These are phyloP conservation scores for Diaporthe eres DNA, from an alignment of 2,329 filamentous ascomycete genomes.

Conservation along the genomic window DNA sequence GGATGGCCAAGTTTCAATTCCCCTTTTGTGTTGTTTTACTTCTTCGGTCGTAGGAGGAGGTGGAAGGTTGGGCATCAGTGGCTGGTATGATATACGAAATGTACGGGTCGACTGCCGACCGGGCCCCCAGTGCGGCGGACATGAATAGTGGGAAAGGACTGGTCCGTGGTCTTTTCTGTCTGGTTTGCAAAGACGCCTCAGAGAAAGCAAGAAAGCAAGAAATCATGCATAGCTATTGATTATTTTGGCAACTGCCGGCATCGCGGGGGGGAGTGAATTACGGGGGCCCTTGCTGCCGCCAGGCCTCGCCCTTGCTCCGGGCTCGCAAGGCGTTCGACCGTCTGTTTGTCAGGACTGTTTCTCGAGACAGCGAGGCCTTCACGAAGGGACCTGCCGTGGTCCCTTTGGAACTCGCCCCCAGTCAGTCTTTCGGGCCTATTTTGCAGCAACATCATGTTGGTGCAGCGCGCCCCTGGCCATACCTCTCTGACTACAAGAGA, in stretches of 20 bases:
- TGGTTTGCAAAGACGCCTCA: conserved; percentile 21
- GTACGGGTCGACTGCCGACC: conserved; percentile 25
- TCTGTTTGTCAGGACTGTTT: not conserved
- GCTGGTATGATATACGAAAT: conserved; percentile 40
- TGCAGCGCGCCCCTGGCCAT: not conserved
- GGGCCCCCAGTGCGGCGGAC: conserved; percentile 10
- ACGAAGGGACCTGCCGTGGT: not conserved
- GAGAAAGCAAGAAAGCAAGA: conserved; percentile 33
- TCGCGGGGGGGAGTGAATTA: not conserved
- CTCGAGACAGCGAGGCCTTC: not conserved
- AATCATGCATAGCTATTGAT: conserved; percentile 41
- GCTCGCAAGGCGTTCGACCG: not conserved
- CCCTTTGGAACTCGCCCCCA: not conserved
- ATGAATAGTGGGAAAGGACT: conserved; percentile 15
- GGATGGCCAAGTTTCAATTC: conserved; percentile 28
- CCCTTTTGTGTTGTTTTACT: conserved; percentile 32
- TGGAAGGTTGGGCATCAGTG: conserved; percentile 28
- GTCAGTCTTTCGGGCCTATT: not conserved
- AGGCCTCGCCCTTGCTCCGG: not conserved
- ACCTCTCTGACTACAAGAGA: not conserved
- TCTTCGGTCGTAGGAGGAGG: conserved; percentile 26
- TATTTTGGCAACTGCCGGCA: conserved; percentile 3
- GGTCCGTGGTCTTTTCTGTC: conserved; percentile 13
- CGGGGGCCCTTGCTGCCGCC: not conserved
- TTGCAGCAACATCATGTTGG: not conserved